These are phyloP conservation scores for Gamsiella multidivaricata DNA, from an alignment of 192 early-diverging fungal genomes.

Conservation along the genomic window DNA sequence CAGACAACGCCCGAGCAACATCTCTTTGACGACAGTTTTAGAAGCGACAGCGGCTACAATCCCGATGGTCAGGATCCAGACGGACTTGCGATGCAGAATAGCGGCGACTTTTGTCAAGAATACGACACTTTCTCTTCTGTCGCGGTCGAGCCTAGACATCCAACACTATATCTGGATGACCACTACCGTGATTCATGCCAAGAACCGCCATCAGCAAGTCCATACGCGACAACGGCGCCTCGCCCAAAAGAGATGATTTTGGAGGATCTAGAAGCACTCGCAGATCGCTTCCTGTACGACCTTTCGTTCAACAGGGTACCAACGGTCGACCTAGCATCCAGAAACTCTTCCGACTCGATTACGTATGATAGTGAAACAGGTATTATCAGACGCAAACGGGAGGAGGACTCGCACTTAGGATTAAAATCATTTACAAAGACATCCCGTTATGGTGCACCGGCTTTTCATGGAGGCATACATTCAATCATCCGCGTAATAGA, in stretches of 20 bases:
- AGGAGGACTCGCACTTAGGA: background rate
- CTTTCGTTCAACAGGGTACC: slow-evolving; percentile 5
- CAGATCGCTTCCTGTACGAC: slow-evolving; percentile 6
- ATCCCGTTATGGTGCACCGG: background rate
- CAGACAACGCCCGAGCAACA: no score
- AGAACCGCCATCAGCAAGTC: background rate
- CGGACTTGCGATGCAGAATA: no score
- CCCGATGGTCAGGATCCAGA: background rate
- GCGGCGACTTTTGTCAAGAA: no score
- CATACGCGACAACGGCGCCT: slow-evolving; percentile 14
- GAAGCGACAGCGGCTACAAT: no score
- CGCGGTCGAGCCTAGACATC: no score
- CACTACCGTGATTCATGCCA: background rate
- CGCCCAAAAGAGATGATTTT: slow-evolving; percentile 23
- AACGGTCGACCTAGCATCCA: background rate
- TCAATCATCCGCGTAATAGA: slow-evolving; percentile 4
- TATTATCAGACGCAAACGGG: slow-evolving; percentile 17
- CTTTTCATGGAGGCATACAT: background rate
- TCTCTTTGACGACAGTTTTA: no score
- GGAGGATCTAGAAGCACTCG: slow-evolving; percentile 18
- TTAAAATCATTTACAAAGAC: slow-evolving; percentile 3
- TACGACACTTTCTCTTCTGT: no score
- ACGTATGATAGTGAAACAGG: slow-evolving; percentile 23
- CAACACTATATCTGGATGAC: background rate
- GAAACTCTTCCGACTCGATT: background rate